These are phyloP conservation scores for Astragalus membranaceus DNA, from an alignment of 306 rosid species.

Conservation along the genomic window DNA sequence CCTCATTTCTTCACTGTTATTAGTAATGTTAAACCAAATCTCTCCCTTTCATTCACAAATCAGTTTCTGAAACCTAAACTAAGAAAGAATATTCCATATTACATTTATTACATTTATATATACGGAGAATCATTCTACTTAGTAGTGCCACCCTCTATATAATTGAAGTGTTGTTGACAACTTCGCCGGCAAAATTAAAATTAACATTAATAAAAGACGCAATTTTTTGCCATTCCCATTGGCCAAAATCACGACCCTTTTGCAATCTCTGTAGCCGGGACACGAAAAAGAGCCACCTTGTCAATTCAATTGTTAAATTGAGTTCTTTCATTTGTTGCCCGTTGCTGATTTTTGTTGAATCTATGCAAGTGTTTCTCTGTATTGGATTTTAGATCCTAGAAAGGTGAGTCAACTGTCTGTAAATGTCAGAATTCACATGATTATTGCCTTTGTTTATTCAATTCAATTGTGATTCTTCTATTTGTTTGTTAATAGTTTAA, in stretches of 20 bases:
- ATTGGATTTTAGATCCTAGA: slow-evolving; percentile 29
- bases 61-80: neutral
- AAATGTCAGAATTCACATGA: neutral
- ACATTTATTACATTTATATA: neutral
- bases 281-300: neutral
- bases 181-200: neutral
- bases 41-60: neutral
- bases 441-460: neutral
- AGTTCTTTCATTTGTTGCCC: neutral
- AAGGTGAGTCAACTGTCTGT: slow-evolving; percentile 17
- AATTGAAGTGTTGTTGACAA: neutral
- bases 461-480: neutral
- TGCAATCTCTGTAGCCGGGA: neutral
- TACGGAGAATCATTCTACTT: neutral
- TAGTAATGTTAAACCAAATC: neutral
- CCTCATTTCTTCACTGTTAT: neutral
- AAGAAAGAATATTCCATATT: slow-evolving; percentile 3
- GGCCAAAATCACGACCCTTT: neutral
- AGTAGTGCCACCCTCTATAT: neutral
- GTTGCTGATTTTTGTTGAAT: neutral
- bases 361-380: neutral
- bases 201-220: neutral
- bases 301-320: neutral
- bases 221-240: neutral
- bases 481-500: neutral